Evolutionary conservation across 164 flowering plant genomes (phyloP).

Genomic region (Umbilicus rupestris): DNA sequence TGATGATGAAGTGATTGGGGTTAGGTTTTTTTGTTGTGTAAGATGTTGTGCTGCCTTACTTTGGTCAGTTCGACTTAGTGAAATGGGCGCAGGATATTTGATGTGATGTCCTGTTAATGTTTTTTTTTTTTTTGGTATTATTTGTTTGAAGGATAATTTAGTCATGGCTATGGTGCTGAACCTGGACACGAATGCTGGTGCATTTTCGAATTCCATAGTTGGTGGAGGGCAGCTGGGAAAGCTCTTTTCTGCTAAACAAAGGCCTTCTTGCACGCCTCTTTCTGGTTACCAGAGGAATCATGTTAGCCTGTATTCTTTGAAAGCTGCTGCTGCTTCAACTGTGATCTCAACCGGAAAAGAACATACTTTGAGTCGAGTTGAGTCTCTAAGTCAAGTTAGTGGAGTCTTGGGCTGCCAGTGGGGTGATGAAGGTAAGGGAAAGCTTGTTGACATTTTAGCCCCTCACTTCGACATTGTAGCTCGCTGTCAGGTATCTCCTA

Average conservation of each 20-base stretch:
- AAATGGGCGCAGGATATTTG: too few relatives aligned
- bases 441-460: constrained; percentile 90
- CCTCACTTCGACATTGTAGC: constrained; percentile 79
- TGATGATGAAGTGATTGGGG: too few relatives aligned
- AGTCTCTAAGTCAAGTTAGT: constrained; percentile 68
- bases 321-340: constrained; percentile 19
- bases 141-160: not conserved
- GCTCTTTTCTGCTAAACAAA: not conserved
- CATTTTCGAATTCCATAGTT: not conserved
- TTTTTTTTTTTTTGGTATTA: not conserved
- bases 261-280: not conserved
- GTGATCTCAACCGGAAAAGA: constrained; percentile 18
- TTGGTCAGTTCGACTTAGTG: too few relatives aligned
- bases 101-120: not conserved
- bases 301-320: constrained; percentile 20
- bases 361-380: constrained; percentile 34
- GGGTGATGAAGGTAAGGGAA: constrained; percentile 98
- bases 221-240: not conserved
- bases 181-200: not conserved
- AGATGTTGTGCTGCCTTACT: too few relatives aligned
- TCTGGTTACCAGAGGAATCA: not conserved
- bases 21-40: too few relatives aligned
- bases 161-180: not conserved
- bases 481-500: constrained; percentile 68
- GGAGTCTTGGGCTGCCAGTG: constrained; percentile 88